phyloP scores from a whole-genome alignment of 352 stramenopile species.

The Vaucheria bursata region DNA sequence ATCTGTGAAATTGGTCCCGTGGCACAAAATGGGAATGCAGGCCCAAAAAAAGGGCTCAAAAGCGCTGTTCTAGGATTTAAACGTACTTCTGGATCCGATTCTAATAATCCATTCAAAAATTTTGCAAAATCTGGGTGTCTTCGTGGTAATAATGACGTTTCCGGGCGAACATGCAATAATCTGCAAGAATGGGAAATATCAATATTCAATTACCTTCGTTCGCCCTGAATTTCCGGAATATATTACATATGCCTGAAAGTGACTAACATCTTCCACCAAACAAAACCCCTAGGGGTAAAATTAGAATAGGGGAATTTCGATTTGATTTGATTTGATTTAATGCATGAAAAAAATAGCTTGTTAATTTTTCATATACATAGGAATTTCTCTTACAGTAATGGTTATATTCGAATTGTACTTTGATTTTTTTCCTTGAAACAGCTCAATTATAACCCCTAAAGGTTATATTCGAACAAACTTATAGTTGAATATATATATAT shows the following conservation, averaged over 20 bases:
- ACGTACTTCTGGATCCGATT: slow-evolving; percentile 37
- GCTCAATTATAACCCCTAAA: too few relatives aligned
- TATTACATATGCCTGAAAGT: neutral
- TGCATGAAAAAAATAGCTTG: too few relatives aligned
- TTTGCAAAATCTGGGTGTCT: slow-evolving; percentile 28
- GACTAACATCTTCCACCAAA: too few relatives aligned
- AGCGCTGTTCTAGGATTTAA: slow-evolving; percentile 42
- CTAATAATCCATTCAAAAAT: slow-evolving; percentile 30
- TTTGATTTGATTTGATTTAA: neutral
- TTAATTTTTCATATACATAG: too few relatives aligned
- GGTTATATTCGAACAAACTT: too few relatives aligned
- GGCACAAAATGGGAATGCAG: slow-evolving; percentile 30
- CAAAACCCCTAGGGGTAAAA: neutral
- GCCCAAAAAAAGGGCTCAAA: slow-evolving; percentile 40
- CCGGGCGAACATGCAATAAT: neutral
- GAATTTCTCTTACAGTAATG: too few relatives aligned
- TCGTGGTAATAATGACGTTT: neutral
- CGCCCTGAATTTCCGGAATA: neutral
- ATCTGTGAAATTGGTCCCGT: too few relatives aligned
- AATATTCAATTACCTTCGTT: neutral
- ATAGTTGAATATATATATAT: too few relatives aligned
- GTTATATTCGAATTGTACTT: too few relatives aligned
- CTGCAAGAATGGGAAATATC: neutral
- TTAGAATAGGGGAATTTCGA: neutral
- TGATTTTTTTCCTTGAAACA: too few relatives aligned